These are phyloP conservation scores for Xylariaceae sp. DNA, from an alignment of 2,329 filamentous ascomycete genomes.

Conservation along the genomic window DNA sequence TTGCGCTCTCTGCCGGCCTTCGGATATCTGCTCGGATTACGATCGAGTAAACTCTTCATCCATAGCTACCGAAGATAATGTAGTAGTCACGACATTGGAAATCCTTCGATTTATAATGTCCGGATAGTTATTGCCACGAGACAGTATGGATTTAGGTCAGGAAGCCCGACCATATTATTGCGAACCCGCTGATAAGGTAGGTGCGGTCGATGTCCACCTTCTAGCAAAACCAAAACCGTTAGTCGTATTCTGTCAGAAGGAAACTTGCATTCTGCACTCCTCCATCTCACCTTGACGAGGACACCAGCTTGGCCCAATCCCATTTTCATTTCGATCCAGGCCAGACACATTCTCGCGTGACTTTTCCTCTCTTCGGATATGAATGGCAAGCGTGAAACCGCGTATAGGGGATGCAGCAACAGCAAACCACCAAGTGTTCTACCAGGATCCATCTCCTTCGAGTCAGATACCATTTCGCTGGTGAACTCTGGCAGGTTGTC, in stretches of 20 bases:
- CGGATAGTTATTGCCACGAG: too few relatives aligned
- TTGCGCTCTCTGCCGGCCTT: too few relatives aligned
- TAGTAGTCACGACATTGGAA: too few relatives aligned
- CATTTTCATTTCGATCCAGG: conserved; percentile 23
- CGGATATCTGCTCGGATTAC: too few relatives aligned
- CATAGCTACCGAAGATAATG: too few relatives aligned
- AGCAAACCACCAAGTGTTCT: conserved; percentile 19
- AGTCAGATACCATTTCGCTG: conserved; percentile 1
- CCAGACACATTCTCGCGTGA: conserved; percentile 15
- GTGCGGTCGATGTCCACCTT: conserved; percentile 7
- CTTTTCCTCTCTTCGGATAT: conserved; percentile 7
- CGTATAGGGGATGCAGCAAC: conserved; percentile 17
- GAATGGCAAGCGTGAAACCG: conserved; percentile 11
- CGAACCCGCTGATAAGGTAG: conserved; percentile 15
- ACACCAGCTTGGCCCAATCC: conserved; percentile 18
- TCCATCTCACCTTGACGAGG: conserved; percentile 19
- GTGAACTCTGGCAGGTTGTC: conserved; percentile 15
- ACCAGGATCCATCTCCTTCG: conserved; percentile 7
- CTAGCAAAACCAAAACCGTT: neutral
- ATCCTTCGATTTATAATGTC: too few relatives aligned
- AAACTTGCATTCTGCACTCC: neutral
- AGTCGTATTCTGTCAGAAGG: too few relatives aligned
- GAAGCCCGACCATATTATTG: conserved; percentile 17
- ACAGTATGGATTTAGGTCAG: too few relatives aligned
- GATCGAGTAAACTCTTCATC: too few relatives aligned